Base-by-base conservation (phyloP, 257 asterid species). In the Penstemon davidsonii region DNA sequence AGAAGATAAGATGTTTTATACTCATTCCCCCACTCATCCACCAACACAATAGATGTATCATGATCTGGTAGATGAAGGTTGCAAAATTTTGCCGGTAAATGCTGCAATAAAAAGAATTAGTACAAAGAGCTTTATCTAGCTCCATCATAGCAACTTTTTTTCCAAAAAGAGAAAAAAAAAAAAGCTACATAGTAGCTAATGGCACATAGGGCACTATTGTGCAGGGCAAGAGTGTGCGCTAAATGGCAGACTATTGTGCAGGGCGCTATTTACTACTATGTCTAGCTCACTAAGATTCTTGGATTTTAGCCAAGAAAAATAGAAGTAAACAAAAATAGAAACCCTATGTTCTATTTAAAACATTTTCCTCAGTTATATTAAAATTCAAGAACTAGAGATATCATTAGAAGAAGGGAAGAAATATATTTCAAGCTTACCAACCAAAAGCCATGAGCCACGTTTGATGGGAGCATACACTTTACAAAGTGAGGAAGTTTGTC, bases 381-480 rank as follows among this genome's bases (percentile, higher is more conserved):
- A 25, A 25, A 25, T 25, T 25, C 33, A 25, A 25, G 33, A 25
- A 25, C 33, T 25, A 25, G 33, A 25, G 33, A 25, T 1, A 25
- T 2, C 3, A 25, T 1, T 25, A 1, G 33, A 8, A n/a, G 68
- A 77, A 18, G 8, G 47, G 71, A 59, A 1, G 19, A 60, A 37
- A n/a, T 45, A 4, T 25, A 13, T 61, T 43, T 25, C 33, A 64
- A 60, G 66, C 86, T 79, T 83, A 93, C 97, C 87, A 93, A 62
- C 99, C 99, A 93, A 82, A 93, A 93, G 62, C 99, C 95, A 73
- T 83, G 87, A 55, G 87, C 70, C 50, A 93, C 99, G 62, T 88
- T 93, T n/a, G 99, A 90, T 36, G 95, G 96, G 78, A 85, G 95
- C 99, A 93, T 90, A 53, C 87, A 83, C 80, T 93, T 93, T 3